Base-by-base conservation (phyloP, 2,329 filamentous ascomycete genomes). In the Elsinoe perseae region DNA sequence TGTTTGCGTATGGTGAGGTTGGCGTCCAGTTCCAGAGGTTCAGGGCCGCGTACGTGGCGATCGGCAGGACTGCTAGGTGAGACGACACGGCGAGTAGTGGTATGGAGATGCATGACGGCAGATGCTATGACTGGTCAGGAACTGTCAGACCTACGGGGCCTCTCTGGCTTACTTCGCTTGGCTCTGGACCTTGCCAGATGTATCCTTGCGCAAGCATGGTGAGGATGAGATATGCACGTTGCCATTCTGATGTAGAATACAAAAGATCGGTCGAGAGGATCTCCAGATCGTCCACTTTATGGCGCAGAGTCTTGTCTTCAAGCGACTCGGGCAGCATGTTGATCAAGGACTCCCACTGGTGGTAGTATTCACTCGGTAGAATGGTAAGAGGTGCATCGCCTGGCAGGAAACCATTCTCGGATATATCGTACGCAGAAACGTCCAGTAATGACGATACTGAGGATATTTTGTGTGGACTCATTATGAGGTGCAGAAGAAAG, bases 351-450 rank as follows among this genome's bases (percentile, higher is more conserved):
- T 97, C 92, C 92, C 92, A 97, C 66, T 89, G 88, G 69, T 87
- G 85, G 72, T 96, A 97, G 75, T 95, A 95, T 2, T 84, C 82
- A 67, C 95, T 86, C n/a, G 89, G 85, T 16, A 97, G 81, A 57
- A 82, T 76, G 56, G 85, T 82, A 61, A 96, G 76, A 36, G 92
- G 92, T 18, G 86, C 73, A 60, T 89, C 83, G 61, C 86, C 78
- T 2, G 92, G 90, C 53, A 97, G 80, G 73, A 97, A 97, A 65
- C 92, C 92, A 72, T 89, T 65, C 60, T 81, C 75, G 62, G 87
- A 88, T 70, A 90, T 82, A 72, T 86, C 88, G 74, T 95, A 95
- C 9, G 57, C 61, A 9, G 57, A 21, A 4, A 64, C 56, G 21
- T 63, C 64, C 28, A 56, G 58, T 8, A 57, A 57, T 3, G 61